phyloP scores from a whole-genome alignment of 2,329 filamentous ascomycete genomes.

The Pseudophaeomoniella oleicola region DNA sequence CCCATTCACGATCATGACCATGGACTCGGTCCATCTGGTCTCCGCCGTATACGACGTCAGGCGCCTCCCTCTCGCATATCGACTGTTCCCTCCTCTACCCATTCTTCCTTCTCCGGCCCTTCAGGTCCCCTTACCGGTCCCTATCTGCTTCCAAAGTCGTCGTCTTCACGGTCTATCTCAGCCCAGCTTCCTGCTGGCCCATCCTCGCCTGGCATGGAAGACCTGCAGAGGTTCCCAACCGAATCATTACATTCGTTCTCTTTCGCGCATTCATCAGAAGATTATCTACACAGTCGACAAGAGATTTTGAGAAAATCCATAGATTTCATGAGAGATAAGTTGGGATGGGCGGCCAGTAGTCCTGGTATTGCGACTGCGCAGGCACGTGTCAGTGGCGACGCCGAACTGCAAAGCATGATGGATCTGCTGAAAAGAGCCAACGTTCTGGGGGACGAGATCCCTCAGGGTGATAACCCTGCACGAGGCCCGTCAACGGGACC shows the following conservation, averaged over 20 bases:
- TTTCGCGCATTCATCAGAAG: conserved; percentile 89
- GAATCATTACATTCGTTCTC: conserved; percentile 98
- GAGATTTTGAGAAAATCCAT: conserved; percentile 86
- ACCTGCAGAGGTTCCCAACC: conserved; percentile 80
- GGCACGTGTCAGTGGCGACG: conserved; percentile 65
- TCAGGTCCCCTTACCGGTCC: conserved; percentile 55
- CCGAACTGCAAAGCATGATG: conserved; percentile 80
- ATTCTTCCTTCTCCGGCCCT: conserved; percentile 44
- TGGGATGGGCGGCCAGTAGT: conserved; percentile 65
- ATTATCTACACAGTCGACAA: conserved; percentile 79
- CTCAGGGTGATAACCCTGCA: conserved; percentile 29
- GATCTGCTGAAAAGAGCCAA: conserved; percentile 74
- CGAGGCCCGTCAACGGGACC: conserved; percentile 67
- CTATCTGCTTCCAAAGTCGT: conserved; percentile 42
- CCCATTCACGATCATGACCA: conserved; percentile 81
- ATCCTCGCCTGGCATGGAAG: conserved; percentile 61
- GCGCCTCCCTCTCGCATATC: conserved; percentile 47
- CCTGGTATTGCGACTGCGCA: conserved; percentile 70
- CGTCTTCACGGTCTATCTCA: conserved; percentile 38
- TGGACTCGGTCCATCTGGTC: conserved; percentile 68
- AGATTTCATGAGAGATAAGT: conserved; percentile 89
- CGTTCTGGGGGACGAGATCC: conserved; percentile 52
- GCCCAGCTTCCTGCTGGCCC: conserved; percentile 46
- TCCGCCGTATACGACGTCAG: conserved; percentile 87
- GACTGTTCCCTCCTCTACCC: conserved; percentile 47